Percentiles rank a stretch among this genome's conserved stretches.
Conservation (phyloP, 257 asterid species). For the Capsicum baccatum region DNA sequence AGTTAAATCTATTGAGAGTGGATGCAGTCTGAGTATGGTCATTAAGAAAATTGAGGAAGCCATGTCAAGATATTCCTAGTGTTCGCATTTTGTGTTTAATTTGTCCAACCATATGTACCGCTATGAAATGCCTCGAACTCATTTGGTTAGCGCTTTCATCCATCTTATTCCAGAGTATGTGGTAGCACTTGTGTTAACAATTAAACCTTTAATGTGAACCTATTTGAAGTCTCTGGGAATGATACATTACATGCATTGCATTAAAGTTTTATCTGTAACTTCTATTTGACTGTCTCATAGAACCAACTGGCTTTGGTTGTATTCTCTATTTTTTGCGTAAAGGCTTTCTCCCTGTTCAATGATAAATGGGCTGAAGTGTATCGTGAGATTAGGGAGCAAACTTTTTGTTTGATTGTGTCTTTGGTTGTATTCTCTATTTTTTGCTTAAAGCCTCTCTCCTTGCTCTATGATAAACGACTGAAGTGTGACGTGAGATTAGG, state of each 20-base stretch:
- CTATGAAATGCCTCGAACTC: not conserved
- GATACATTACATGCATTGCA: not conserved
- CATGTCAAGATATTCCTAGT: constrained; percentile 41
- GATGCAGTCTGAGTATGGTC: constrained; percentile 69
- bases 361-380: too few species aligned
- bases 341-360: too few species aligned
- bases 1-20: constrained; percentile 70
- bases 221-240: not conserved
- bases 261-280: not conserved
- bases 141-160: too few species aligned
- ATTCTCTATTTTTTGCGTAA: too few species aligned
- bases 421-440: not conserved
- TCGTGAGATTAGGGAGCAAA: too few species aligned
- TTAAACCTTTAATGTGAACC: not conserved
- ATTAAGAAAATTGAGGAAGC: constrained; percentile 78
- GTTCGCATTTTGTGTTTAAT: not conserved
- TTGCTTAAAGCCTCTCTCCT: not conserved
- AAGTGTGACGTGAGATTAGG: too few species aligned
- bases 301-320: not conserved
- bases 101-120: not conserved
- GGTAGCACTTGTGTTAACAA: not conserved
- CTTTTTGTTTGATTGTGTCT: not conserved
- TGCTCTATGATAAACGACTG: not conserved
- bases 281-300: not conserved
- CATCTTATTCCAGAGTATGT: too few species aligned